Conservation (phyloP, 345 rosid species). For the Brassica carinata region DNA sequence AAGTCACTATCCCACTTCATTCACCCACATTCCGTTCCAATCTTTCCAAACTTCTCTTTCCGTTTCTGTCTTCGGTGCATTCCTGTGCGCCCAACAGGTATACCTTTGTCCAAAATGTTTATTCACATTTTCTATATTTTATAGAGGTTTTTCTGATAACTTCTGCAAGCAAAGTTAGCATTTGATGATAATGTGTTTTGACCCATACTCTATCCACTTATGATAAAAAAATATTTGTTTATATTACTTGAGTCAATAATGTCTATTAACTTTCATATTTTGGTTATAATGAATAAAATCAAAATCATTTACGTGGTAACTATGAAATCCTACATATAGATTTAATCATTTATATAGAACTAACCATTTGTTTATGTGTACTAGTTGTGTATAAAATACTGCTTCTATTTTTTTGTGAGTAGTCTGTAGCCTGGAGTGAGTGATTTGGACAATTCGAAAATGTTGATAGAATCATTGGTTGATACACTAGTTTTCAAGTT, state of each 20-base stretch:
- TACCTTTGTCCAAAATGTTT: background rate
- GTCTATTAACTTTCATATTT: background rate
- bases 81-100: slow-evolving; percentile 90
- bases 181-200: background rate
- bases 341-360: background rate
- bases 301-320: background rate
- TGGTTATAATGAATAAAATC: background rate
- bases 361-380: background rate
- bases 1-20: slow-evolving; percentile 54
- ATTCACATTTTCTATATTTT: background rate
- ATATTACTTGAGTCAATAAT: background rate
- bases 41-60: slow-evolving; percentile 78
- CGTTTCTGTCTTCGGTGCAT: slow-evolving; percentile 74
- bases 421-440: background rate
- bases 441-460: background rate
- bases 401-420: background rate
- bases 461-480: slow-evolving; percentile 2
- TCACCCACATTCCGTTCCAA: slow-evolving; percentile 65
- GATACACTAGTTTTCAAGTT: background rate
- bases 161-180: background rate
- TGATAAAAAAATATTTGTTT: background rate
- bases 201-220: background rate
- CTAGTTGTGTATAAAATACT: background rate
- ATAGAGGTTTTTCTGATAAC: background rate
- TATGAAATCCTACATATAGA: background rate